Percentiles rank a stretch among this genome's conserved stretches.
phyloP scores from a whole-genome alignment of 345 rosid species.

The Bruguiera sexangula region DNA sequence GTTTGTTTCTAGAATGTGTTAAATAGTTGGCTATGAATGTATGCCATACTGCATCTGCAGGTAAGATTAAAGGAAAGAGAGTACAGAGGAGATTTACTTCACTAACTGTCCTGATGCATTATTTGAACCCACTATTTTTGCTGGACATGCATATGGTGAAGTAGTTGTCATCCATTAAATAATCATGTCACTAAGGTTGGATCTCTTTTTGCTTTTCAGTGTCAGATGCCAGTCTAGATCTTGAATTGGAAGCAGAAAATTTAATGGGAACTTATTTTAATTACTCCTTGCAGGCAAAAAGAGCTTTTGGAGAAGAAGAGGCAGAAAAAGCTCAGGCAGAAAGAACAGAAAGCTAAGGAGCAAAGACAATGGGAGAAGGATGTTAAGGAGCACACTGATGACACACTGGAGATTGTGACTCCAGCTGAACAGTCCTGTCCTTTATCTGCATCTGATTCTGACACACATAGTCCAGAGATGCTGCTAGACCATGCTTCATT shows the following conservation, averaged over 20 bases:
- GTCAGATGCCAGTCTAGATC: not conserved
- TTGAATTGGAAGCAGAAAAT: not conserved
- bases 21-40: not conserved
- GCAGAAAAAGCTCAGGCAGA: constrained; percentile 81
- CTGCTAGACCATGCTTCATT: constrained; percentile 32
- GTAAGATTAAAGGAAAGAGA: not conserved
- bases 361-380: constrained; percentile 41
- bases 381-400: constrained; percentile 38
- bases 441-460: constrained; percentile 41
- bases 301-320: constrained; percentile 77
- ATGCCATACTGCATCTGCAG: not conserved
- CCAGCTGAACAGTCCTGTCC: constrained; percentile 44
- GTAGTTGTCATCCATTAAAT: not conserved
- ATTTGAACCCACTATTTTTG: not conserved
- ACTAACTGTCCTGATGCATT: not conserved
- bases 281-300: constrained; percentile 48
- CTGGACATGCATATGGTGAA: not conserved
- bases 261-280: constrained; percentile 8
- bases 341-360: constrained; percentile 76
- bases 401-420: constrained; percentile 40
- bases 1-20: not conserved
- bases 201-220: not conserved
- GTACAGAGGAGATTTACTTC: not conserved
- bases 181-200: not conserved
- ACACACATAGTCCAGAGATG: constrained; percentile 36